Conservation (phyloP, 1,284 basidiomycete genomes). For the Wolfiporia cocos region DNA sequence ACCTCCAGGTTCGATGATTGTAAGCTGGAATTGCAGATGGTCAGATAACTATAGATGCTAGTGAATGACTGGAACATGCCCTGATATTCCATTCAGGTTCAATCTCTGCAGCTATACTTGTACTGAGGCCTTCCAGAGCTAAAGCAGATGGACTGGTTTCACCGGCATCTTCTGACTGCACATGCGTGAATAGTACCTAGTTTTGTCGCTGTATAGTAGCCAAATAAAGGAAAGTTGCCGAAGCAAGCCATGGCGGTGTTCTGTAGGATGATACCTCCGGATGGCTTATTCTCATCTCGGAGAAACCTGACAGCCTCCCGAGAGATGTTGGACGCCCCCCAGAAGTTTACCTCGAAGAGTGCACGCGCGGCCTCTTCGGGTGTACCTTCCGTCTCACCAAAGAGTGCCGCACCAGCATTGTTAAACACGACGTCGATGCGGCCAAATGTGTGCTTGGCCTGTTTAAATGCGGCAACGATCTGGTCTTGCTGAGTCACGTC, state of each 20-base stretch:
- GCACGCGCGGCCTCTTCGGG: slow-evolving; percentile 15
- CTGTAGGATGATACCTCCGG: slow-evolving; percentile 29
- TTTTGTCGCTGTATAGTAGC: slow-evolving; percentile 29
- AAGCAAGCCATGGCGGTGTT: slow-evolving; percentile 24
- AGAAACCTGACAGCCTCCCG: slow-evolving; percentile 16
- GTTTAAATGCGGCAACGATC: slow-evolving; percentile 10
- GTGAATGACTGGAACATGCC: slow-evolving; percentile 11
- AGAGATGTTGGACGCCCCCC: slow-evolving; percentile 15
- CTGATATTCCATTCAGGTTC: slow-evolving; percentile 37
- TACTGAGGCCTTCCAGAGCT: slow-evolving; percentile 27
- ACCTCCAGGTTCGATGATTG: slow-evolving; percentile 6
- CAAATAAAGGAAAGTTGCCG: slow-evolving; percentile 16
- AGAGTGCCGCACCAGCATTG: slow-evolving; percentile 12
- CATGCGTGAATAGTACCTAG: slow-evolving; percentile 15
- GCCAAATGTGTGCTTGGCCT: slow-evolving; percentile 9
- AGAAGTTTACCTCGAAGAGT: slow-evolving; percentile 21
- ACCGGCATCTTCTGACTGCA: background rate
- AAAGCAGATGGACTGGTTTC: no score
- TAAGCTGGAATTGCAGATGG: slow-evolving; percentile 8
- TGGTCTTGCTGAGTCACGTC: slow-evolving; percentile 12
- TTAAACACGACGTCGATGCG: slow-evolving; percentile 17
- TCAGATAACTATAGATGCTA: slow-evolving; percentile 2
- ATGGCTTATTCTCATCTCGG: slow-evolving; percentile 22
- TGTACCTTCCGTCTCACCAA: slow-evolving; percentile 15
- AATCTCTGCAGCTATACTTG: slow-evolving; percentile 27